These are phyloP conservation scores for Hippophae rhamnoides DNA, from an alignment of 306 rosid species.

Conservation along the genomic window DNA sequence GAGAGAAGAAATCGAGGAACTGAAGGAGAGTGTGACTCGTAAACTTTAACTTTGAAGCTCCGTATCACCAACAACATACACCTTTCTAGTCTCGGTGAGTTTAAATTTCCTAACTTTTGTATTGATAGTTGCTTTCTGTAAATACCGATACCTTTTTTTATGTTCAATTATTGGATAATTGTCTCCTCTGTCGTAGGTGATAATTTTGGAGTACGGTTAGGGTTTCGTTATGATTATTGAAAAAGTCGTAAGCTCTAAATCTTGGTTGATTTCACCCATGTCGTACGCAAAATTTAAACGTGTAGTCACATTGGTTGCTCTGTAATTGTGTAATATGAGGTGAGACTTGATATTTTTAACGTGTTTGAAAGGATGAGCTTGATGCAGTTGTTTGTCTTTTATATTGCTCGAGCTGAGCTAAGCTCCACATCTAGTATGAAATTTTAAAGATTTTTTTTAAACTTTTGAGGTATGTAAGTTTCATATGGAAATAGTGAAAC, in stretches of 20 bases:
- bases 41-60: slow-evolving; percentile 25
- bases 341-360: slow-evolving; percentile 11
- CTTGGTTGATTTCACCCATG: slow-evolving; percentile 9
- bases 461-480: neutral
- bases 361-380: slow-evolving; percentile 6
- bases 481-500: too few species aligned
- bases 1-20: neutral
- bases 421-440: slow-evolving; percentile 5
- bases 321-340: slow-evolving; percentile 10
- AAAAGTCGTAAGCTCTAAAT: slow-evolving; percentile 1
- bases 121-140: neutral
- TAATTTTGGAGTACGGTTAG: slow-evolving; percentile 28
- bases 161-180: neutral
- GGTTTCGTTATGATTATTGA: slow-evolving; percentile 28
- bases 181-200: neutral
- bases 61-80: slow-evolving; percentile 9
- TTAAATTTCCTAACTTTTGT: slow-evolving; percentile 7
- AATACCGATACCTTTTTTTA: neutral
- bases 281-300: neutral
- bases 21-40: slow-evolving; percentile 21
- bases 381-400: neutral
- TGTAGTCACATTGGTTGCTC: too few species aligned
- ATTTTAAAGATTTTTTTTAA: slow-evolving; percentile 14
- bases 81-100: slow-evolving; percentile 35
- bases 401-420: slow-evolving; percentile 16